phyloP scores from a whole-genome alignment of 2,329 filamentous ascomycete genomes.

The Trichoderma asperellum region DNA sequence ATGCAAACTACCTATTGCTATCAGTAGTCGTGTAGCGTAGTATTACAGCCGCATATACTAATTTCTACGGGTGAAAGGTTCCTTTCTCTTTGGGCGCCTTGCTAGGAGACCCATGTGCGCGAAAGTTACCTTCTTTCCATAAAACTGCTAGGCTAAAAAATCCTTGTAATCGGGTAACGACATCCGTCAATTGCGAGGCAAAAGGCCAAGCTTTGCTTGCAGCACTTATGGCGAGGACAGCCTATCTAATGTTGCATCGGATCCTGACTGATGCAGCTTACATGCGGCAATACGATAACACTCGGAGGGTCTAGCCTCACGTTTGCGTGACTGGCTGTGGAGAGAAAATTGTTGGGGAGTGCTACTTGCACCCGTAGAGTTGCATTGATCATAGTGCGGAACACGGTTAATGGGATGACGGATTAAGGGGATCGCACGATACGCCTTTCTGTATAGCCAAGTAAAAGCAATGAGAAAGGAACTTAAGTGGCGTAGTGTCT shows the following conservation, averaged over 20 bases:
- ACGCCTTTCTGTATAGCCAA: not conserved
- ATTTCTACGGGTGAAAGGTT: not conserved
- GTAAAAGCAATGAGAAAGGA: not conserved
- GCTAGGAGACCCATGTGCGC: not conserved
- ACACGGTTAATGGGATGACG: not conserved
- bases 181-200: not conserved
- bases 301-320: constrained; percentile 4
- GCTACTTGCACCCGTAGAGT: not conserved
- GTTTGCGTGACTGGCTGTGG: not conserved
- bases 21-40: not conserved
- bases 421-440: not conserved
- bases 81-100: not conserved
- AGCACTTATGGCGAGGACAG: not conserved
- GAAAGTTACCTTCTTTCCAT: not conserved
- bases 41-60: not conserved
- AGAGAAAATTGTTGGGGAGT: not conserved
- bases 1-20: too few species aligned
- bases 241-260: constrained; percentile 10
- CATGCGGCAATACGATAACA: not conserved
- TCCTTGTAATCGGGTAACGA: not conserved
- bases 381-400: not conserved
- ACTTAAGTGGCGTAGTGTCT: not conserved
- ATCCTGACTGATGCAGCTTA: not conserved
- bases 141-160: not conserved
- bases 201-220: not conserved